Base-by-base conservation (phyloP, 1,139 yeast genomes). In the Trichomonascaceae sp. region DNA sequence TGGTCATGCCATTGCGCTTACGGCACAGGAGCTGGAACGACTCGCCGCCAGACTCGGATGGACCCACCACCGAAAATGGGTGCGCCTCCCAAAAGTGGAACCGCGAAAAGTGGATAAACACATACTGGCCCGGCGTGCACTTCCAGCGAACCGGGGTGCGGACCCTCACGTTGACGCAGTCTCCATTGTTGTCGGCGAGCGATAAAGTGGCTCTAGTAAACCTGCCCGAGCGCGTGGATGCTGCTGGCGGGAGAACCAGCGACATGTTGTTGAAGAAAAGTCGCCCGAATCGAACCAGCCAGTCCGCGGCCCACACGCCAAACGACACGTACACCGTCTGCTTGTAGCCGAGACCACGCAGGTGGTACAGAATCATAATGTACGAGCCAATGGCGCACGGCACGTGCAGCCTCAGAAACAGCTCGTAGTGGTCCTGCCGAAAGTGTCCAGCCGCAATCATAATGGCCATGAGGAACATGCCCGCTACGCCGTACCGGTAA, bases 71-170 rank as follows among this genome's bases (percentile, higher is more conserved):
- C 0, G 84, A 73, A 46, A 77, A 77, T 0, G 87, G 87, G 51
- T 77, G 79, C 42, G 76, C 76, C 35, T 70, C 67, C 41, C 65
- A 49, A 28, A 72, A 64, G 23, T 51, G 44, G 35, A 54, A 44
- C 28, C 62, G 54, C 30, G 69, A 51, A 37, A 75, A 67, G 48
- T 76, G 74, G 32, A 77, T 55, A 46, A 64, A 77, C 1, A 72
- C 74, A 49, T 69, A 76, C 14, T 76, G 74, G n/a, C 82, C 82
- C 4, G 82, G 77, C 35, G 52, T 49, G 13, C 65, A 55, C 27
- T 58, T 57, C 67, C 74, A 64, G 5, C 45, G 34, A 3, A 51
- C 49, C 0, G 62, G 59, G 1, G 59, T 51, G n/a, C 46, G 40
- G 28, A 58, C 42, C 16, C 47, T 40, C 28, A 59, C 43, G 16